Base-by-base conservation (phyloP, 108 stramenopile genomes). In the Cyclotella sp. region DNA sequence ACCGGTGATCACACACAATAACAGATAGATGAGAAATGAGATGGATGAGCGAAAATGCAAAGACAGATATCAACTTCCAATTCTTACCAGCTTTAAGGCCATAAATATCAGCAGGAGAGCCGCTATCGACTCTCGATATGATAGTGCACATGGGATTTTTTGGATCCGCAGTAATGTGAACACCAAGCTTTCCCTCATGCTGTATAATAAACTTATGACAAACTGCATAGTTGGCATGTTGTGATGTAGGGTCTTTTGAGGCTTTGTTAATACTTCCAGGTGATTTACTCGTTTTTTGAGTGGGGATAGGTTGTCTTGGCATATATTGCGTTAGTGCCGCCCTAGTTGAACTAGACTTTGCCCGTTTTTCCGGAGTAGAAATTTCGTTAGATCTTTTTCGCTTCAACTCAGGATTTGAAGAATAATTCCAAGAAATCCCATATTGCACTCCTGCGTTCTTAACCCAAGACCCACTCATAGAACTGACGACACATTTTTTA, bases 11-110 rank as follows among this genome's bases (percentile, higher is more conserved):
- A 9, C 7, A 3, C 0, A 21, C 34, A 12, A 16, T 39, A 34
- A 61, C 11, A 39, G 11, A 61, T 29, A 14, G 34, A 39, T n/a
- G 19, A 61, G 34, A n/a, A 39, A n/a, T 3, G 12, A 39, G 19
- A 15, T 13, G 0, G 14, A 6, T 13, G 11, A 34, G 34, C 4
- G 34, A 15, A 12, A 30, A 39, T 34, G 34, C 34, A 39, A 15
- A n/a, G 9, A 7, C 47, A 49, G 47, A 3, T 3, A 49, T 61
- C 60, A 2, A 34, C 2, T 34, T 34, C 34, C 34, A 34, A 34
- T 34, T 6, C 6, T 61, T 61, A 61, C 60, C 60, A 3, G 34
- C 30, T 61, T 61, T 13, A 6, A 61, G 30, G 14, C 60, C 60
- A n/a, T 61, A 61, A 39, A 16, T 13, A 13, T 61, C 30, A 61